These are phyloP conservation scores for Hyphodiscus sp. DNA, from an alignment of 2,329 filamentous ascomycete species.

Conservation along the genomic window DNA sequence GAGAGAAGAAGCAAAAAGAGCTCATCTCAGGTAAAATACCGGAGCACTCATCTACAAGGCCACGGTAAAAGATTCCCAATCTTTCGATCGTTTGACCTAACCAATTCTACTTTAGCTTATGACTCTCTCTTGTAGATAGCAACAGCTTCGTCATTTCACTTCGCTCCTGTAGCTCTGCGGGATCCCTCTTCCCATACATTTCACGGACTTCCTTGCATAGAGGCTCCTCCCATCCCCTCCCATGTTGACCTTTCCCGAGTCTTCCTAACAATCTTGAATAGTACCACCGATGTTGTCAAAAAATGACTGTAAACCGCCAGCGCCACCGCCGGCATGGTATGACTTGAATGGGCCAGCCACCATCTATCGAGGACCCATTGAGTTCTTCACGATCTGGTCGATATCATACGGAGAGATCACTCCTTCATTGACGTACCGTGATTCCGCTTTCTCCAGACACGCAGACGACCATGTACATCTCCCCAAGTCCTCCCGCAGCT, in stretches of 20 bases:
- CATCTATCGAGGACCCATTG: background rate
- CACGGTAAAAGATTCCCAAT: no score
- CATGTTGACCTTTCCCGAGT: background rate
- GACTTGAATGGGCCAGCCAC: background rate
- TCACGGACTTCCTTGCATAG: background rate
- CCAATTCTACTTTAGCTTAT: no score
- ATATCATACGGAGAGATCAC: background rate
- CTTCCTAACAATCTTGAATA: background rate
- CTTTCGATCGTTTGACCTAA: no score
- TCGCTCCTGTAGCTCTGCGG: background rate
- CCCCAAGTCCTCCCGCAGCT: no score
- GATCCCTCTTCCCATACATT: background rate
- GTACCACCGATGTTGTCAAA: background rate
- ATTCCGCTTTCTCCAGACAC: no score
- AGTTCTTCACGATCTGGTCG: background rate
- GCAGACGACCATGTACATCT: no score
- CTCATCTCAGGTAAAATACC: no score
- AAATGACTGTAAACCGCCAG: background rate
- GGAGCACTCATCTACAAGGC: no score
- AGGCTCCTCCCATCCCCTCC: background rate
- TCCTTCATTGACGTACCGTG: background rate
- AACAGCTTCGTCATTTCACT: background rate
- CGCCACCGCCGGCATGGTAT: background rate
- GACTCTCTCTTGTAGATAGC: background rate
- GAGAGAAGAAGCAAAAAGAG: no score